Base-by-base conservation (phyloP, 129 eudicot species). In the Sambucus nigra region DNA sequence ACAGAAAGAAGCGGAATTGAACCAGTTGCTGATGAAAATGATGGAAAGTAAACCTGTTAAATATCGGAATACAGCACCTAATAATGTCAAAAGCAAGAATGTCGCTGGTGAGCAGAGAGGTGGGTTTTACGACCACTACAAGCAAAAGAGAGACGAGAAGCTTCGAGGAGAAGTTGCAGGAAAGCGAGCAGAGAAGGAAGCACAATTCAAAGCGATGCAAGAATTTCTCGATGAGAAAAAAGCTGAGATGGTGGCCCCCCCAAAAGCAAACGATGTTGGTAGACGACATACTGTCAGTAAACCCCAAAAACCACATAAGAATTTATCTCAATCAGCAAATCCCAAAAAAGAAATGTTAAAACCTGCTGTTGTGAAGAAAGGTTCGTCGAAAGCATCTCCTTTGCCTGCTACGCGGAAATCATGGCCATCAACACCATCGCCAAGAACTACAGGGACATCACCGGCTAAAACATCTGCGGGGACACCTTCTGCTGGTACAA, bases 371-470 rank as follows among this genome's bases (percentile, higher is more conserved):
- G 66, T 73, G 47, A 79, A 76, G 79, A 84, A 76, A 75, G 57
- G 66, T 41, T 40, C 69, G 20, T 33, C 79, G 22, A 81, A 76
- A 57, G 48, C 89, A 40, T 69, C 84, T 21, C 68, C 95, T 11
- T 28, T 72, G 66, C 94, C 88, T 23, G 80, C 86, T 47, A 72
- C 95, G 8, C 88, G 84, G 38, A 82, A 77, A 53, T 86, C 98
- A 57, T 91, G 94, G 98, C 95, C 95, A 7, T 76, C 94, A 51
- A 69, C 80, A 47, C 95, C 89, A 59, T 76, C 83, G 18, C 78
- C 94, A 48, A 73, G 79, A 64, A 20, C 63, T 21, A 20, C 59
- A 31, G 88, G 86, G 44, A 53, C 68, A 33, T 55, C 92, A 50
- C 77, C 98, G 15, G 79, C 80, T 39, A 73, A 69, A 65, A 76